Evolutionary conservation across 2,329 filamentous ascomycete genomes (phyloP).

Genomic region (Neurospora sp.): DNA sequence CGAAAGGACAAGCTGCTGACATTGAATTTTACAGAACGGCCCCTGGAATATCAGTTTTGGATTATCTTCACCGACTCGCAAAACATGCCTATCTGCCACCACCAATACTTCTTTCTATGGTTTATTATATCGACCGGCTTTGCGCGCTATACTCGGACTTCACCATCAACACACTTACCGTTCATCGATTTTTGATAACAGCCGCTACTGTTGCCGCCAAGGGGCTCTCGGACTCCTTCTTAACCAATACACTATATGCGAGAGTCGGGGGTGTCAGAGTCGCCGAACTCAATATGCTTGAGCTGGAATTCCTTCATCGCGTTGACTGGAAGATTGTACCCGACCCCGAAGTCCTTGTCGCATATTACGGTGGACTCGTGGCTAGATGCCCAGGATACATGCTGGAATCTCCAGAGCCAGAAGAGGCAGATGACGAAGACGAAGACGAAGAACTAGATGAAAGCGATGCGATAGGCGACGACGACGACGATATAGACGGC

Average conservation of each 20-base stretch:
- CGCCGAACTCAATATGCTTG: constrained; percentile 78
- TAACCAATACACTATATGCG: constrained; percentile 96
- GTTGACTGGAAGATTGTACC: constrained; percentile 97
- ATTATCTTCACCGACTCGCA: constrained; percentile 87
- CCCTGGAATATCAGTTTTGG: constrained; percentile 85
- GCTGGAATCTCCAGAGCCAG: constrained; percentile 31
- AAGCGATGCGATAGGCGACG: constrained; percentile 22
- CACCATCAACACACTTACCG: constrained; percentile 90
- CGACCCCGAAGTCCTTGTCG: constrained; percentile 82
- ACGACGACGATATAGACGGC: constrained; percentile 24
- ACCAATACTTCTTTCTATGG: constrained; percentile 93
- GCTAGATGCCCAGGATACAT: constrained; percentile 50
- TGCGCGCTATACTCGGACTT: constrained; percentile 90
- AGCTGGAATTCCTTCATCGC: constrained; percentile 84
- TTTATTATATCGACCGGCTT: constrained; percentile 94
- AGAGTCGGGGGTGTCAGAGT: constrained; percentile 87
- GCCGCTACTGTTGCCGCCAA: constrained; percentile 94
- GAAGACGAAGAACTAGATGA: constrained; percentile 26
- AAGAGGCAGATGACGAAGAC: constrained; percentile 23
- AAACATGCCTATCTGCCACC: constrained; percentile 90
- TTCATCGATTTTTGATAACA: constrained; percentile 94
- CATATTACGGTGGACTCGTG: constrained; percentile 85
- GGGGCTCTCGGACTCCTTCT: constrained; percentile 91
- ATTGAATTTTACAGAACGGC: constrained; percentile 38
- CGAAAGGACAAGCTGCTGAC: constrained; percentile 1